Evolutionary conservation across 306 rosid genomes (phyloP), one percentile per base, ranked within the genome.

Genomic region (Acacia acuminata): DNA sequence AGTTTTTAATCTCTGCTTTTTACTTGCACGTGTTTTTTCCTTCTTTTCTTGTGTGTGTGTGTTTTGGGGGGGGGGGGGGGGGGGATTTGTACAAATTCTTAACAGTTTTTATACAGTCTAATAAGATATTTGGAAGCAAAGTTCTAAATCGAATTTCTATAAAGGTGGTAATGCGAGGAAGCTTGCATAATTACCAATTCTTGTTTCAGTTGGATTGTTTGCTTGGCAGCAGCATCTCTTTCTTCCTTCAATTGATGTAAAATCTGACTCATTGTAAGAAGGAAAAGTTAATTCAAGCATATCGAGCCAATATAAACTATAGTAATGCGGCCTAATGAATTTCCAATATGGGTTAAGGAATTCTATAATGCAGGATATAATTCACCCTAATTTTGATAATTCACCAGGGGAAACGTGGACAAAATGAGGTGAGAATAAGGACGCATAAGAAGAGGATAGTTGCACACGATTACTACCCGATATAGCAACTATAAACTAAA

Each of bases 211-310:
- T 88, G 91, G 71, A 89, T 84, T 22, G 96, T 93, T 84, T 90
- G 99, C 81, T 87, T 89, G 56, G 87, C 81, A 73, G 93, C 92
- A 19, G 83, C 83, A 76, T 96, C 98, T 86, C 89, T 91, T 86
- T 96, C 99, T 84, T 91, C 99, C 88, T 87, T 92, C 88, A 94
- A 77, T 56, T 64, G 90, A 72, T 89, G 94, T 69, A 90, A 48
- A 78, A 89, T 77, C 90, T 88, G 92, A 56, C 69, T 76, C 87
- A 82, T 45, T 82, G 84, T 27, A 51, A 72, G 81, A 73, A 87
- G 75, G 44, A 85, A 84, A 82, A 75, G 48, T 70, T 60, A 66
- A 58, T 77, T 42, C 76, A 45, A 50, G 79, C 60, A 24, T 24
- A 71, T 71, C 16, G 16, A 73, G 25, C 80, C 12, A 63, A 48